A percentile compares a stretch with the other conserved stretches of the same genome.
Conservation (phyloP, 2,329 filamentous ascomycete genomes). For the Pseudogymnoascus sp. region DNA sequence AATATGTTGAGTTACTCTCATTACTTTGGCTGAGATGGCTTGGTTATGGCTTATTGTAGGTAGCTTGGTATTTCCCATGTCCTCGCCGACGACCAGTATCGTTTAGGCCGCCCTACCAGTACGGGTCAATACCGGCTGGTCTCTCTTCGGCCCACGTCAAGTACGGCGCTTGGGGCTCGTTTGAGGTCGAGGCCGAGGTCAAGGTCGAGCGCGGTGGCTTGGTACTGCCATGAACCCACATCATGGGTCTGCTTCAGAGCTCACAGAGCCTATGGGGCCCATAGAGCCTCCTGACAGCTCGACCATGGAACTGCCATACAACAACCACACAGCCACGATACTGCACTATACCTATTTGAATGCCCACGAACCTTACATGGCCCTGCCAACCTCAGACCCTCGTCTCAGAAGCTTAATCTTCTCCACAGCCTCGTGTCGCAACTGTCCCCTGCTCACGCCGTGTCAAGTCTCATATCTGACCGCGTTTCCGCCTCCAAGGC, state of each 20-base stretch:
- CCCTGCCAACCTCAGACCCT: constrained; percentile 4
- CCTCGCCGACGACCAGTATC: not conserved
- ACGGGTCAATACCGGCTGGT: not conserved
- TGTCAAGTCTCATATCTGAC: constrained; percentile 3
- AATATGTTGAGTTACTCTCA: not conserved
- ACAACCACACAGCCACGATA: not conserved
- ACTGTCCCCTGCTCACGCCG: not conserved
- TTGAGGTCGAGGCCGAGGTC: constrained; percentile 53
- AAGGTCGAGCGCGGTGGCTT: constrained; percentile 49
- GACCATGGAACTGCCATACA: not conserved
- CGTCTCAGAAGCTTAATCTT: constrained; percentile 8
- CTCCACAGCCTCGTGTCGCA: not conserved
- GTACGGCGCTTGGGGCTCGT: constrained; percentile 31
- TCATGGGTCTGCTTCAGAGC: not conserved
- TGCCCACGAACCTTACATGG: not conserved
- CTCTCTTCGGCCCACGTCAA: not conserved
- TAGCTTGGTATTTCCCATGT: not conserved
- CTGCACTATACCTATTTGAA: not conserved
- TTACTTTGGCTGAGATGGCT: not conserved
- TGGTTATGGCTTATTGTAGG: not conserved
- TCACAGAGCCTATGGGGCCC: not conserved
- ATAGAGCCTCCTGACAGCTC: constrained; percentile 4
- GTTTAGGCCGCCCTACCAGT: not conserved
- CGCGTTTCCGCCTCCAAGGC: constrained; percentile 3
- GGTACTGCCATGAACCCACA: not conserved